Percentiles rank a stretch among this genome's conserved stretches.
phyloP scores from a whole-genome alignment of 1,284 basidiomycete genomes.

The Malassezia sympodialis region DNA sequence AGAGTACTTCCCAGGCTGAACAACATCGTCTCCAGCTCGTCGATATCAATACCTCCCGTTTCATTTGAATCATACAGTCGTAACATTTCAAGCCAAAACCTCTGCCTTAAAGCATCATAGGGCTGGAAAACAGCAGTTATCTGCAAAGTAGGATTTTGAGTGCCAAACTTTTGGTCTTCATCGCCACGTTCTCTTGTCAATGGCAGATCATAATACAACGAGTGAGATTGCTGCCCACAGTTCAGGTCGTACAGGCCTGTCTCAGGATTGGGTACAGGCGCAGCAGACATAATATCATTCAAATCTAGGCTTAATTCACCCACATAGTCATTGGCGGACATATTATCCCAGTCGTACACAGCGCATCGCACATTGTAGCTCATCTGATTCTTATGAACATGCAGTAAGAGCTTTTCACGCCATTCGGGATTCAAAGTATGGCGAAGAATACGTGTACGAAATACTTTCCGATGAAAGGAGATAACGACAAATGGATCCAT shows the following conservation, averaged over 20 bases:
- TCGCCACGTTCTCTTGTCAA: constrained; percentile 24
- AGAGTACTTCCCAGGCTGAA: constrained; percentile 92
- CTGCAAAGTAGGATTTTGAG: constrained; percentile 20
- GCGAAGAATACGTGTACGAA: constrained; percentile 63
- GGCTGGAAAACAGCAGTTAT: constrained; percentile 83
- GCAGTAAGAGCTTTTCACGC: constrained; percentile 93
- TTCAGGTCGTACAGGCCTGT: constrained; percentile 29
- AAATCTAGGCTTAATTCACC: constrained; percentile 28
- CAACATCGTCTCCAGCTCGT: constrained; percentile 90
- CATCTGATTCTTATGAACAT: constrained; percentile 77
- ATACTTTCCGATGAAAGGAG: constrained; percentile 92
- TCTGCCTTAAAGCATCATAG: constrained; percentile 57
- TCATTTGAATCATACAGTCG: constrained; percentile 86
- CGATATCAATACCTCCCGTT: constrained; percentile 63
- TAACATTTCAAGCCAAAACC: constrained; percentile 81
- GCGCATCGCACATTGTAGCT: constrained; percentile 42
- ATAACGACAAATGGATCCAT: constrained; percentile 97
- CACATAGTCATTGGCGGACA: constrained; percentile 41
- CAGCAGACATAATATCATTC: constrained; percentile 27
- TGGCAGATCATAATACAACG: constrained; percentile 28
- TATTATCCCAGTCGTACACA: constrained; percentile 46
- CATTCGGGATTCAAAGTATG: constrained; percentile 68
- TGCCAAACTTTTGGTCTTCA: constrained; percentile 29
- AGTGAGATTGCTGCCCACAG: constrained; percentile 16
- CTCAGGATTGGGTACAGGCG: constrained; percentile 27